Base-by-base conservation (phyloP, 495 filamentous ascomycete genomes). In the Penicilliopsis zonata region DNA sequence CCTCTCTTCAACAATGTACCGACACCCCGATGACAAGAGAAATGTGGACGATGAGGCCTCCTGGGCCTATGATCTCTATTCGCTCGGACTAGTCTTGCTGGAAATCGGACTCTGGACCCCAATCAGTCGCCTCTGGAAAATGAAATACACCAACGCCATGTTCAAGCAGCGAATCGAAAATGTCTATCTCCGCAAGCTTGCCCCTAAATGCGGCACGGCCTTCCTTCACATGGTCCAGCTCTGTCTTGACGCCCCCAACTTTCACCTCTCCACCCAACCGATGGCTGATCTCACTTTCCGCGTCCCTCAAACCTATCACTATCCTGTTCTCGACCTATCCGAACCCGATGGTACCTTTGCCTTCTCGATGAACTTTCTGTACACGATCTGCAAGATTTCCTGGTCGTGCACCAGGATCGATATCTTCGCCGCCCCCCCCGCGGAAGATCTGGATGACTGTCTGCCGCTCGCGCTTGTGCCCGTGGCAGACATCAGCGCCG, bases 41-140 rank as follows among this genome's bases (percentile, higher is more conserved):
- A 67, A 60, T 10, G 65, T 69, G 16, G 56, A 60, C 9, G 68
- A 76, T 34, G 57, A 61, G 36, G 51, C 49, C 10, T 55, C 61
- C 2, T 67, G 63, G 57, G 72, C 76, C 1, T 76, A 86, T 42
- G 87, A 95, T 44, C 65, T 93, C 0, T 94, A 92, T 49, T 80
- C 82, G 3, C 60, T 95, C 2, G 86, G 83, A 21, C 70, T 94
- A 43, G 63, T 94, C 9, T 62, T 95, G 8, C 55, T 94, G 18
- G 87, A 92, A 34, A 78, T 95, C 36, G 87, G 86, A 16, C 63
- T 94, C 1, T 95, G 87, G 87, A 76, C 72, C n/a, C 76, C 80
- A 2, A 64, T 93, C 22, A 69, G 70, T 34, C 69, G 69, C 19
- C 45, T 79, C 12, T 80, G 70, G 71, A 81, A 81, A 43, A 52